Conservation (phyloP, 129 eudicot species). For the Oenanthe sinensis region DNA sequence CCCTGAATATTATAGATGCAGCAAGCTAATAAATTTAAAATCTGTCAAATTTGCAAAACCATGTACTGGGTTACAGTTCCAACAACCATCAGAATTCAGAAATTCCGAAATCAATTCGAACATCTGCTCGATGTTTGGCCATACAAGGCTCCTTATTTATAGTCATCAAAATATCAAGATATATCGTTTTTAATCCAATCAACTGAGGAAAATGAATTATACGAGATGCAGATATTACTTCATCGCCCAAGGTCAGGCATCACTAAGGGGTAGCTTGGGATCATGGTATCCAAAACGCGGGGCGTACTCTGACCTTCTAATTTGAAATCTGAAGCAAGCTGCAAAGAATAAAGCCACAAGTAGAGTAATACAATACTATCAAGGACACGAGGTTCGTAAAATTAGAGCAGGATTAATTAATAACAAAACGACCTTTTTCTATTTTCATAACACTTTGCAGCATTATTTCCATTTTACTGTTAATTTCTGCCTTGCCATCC, state of each 20-base stretch:
- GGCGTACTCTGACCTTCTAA: conserved; percentile 81
- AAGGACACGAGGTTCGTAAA: neutral
- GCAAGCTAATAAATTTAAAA: neutral
- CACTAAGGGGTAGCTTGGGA: conserved; percentile 36
- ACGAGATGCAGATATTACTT: conserved; percentile 3
- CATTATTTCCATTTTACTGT: conserved; percentile 76
- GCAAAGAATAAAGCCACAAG: neutral
- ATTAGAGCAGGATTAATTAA: neutral
- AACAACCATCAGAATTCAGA: neutral
- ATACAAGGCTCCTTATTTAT: neutral
- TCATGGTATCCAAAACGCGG: conserved; percentile 56
- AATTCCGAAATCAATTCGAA: neutral
- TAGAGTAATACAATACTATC: neutral
- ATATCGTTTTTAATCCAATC: neutral
- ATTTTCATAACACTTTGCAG: conserved; percentile 85
- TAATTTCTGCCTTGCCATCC: conserved; percentile 82
- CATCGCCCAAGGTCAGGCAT: conserved; percentile 36
- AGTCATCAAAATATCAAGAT: neutral
- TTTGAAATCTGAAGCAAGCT: conserved; percentile 89
- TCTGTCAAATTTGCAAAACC: neutral
- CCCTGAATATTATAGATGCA: no score
- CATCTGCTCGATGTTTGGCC: neutral
- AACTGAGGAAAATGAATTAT: neutral
- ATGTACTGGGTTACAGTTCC: neutral
- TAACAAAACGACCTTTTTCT: conserved; percentile 55